phyloP scores from a whole-genome alignment of 2,329 filamentous ascomycete genomes.

The Fusarium sp. region DNA sequence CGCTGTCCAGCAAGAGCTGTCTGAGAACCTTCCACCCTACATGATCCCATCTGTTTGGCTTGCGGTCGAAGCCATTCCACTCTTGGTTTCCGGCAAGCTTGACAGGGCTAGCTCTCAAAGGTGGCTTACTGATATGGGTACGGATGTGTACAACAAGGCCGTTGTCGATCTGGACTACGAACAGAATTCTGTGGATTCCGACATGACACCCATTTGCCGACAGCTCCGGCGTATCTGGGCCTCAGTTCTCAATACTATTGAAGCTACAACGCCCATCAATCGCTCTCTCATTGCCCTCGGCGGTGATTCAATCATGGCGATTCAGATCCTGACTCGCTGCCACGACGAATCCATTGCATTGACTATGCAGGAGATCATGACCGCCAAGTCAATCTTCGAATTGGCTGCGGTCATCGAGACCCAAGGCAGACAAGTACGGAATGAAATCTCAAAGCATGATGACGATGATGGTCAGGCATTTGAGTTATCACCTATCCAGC shows the following conservation, averaged over 20 bases:
- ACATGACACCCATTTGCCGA: neutral
- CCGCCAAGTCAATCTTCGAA: constrained; percentile 48
- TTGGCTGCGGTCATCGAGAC: constrained; percentile 28
- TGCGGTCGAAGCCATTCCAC: constrained; percentile 19
- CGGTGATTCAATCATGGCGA: constrained; percentile 61
- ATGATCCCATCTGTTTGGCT: constrained; percentile 40
- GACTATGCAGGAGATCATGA: constrained; percentile 53
- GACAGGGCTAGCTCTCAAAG: constrained; percentile 51
- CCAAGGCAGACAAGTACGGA: neutral
- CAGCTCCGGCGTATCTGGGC: constrained; percentile 55
- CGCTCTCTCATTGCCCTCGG: constrained; percentile 57
- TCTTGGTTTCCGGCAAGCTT: constrained; percentile 36
- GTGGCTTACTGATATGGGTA: constrained; percentile 61
- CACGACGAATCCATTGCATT: constrained; percentile 49
- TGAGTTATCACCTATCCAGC: constrained; percentile 60
- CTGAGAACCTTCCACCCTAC: constrained; percentile 29
- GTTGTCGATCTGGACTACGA: constrained; percentile 54
- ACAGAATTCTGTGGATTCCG: constrained; percentile 2
- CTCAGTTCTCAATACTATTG: constrained; percentile 55
- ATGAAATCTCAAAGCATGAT: too few species aligned
- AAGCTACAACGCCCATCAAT: constrained; percentile 48
- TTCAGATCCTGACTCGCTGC: constrained; percentile 58
- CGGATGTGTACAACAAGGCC: constrained; percentile 54
- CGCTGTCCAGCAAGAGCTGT: constrained; percentile 8
- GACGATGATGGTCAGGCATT: constrained; percentile 45